A percentile compares a stretch with the other conserved stretches of the same genome.
Conservation (phyloP, 2,329 filamentous ascomycete genomes). For the Erysiphe neolycopersici region DNA sequence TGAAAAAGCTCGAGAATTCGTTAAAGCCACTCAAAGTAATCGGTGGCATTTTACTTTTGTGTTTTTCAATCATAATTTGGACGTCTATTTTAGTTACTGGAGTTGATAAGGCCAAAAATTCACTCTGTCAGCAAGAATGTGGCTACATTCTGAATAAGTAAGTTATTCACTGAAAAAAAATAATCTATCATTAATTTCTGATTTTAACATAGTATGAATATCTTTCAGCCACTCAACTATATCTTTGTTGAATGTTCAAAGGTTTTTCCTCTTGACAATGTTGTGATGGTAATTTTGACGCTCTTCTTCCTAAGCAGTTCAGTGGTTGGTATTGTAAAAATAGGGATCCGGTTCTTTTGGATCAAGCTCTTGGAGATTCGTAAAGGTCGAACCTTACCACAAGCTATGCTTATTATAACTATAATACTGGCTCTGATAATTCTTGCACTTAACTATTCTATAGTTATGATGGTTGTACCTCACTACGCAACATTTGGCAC, state of each 20-base stretch:
- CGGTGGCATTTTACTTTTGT: slow-evolving; percentile 51
- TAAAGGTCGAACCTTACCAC: slow-evolving; percentile 67
- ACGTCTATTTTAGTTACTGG: slow-evolving; percentile 83
- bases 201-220: slow-evolving; percentile 34
- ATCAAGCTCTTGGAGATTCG: slow-evolving; percentile 76
- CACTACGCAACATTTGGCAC: slow-evolving; percentile 88
- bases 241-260: slow-evolving; percentile 56
- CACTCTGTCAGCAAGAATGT: slow-evolving; percentile 67
- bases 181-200: neutral
- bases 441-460: slow-evolving; percentile 72
- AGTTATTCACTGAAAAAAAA: neutral
- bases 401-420: slow-evolving; percentile 73
- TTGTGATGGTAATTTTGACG: slow-evolving; percentile 62
- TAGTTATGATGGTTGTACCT: slow-evolving; percentile 72
- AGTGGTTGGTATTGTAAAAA: slow-evolving; percentile 57
- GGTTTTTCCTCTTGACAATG: slow-evolving; percentile 76
- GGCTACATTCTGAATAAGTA: slow-evolving; percentile 59
- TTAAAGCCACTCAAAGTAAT: slow-evolving; percentile 76
- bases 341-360: slow-evolving; percentile 94
- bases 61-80: slow-evolving; percentile 53
- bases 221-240: slow-evolving; percentile 91
- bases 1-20: slow-evolving; percentile 56
- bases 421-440: slow-evolving; percentile 76
- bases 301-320: slow-evolving; percentile 74
- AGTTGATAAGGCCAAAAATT: slow-evolving; percentile 93